Base-by-base conservation (phyloP, 2,329 filamentous ascomycete species). In the Tolypocladium tundrense region DNA sequence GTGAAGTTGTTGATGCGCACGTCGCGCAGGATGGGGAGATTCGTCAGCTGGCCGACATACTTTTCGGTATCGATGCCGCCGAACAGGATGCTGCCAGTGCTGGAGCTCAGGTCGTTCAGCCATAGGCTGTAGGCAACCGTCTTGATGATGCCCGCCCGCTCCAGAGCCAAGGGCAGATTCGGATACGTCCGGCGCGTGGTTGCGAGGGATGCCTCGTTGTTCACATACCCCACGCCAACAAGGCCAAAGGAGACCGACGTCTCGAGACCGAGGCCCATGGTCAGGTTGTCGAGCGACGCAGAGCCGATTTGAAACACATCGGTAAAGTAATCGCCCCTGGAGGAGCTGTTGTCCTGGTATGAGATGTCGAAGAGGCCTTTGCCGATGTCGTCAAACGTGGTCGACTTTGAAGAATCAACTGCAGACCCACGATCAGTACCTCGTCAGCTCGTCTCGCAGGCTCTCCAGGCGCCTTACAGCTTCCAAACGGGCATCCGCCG, bases 61-160 rank as follows among this genome's bases (percentile, higher is more conserved):
- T 92, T 92, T 59, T 79, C 81, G 0, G 83, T 88, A 68, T 93
- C 88, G 59, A 92, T 84, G n/a, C 88, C 90, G 43, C 90, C 90
- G 63, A 93, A 94, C 1, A 93, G 75, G 60, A 93, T 86, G 63
- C 76, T 87, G 41, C 90, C 90, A 1, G 80, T 85, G 60, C 79
- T 85, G 0, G 88, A 72, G 59, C 76, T 77, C 11, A 82, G 69
- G 57, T 84, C 80, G 62, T 84, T 83, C 57, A 84, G 74, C 86
- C 86, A 90, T 27, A 91, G 71, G 59, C 86, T 90, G 72, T 89
- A 91, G 2, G 87, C 86, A 45, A 84, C 81, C 13, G 80, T 81
- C 60, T 83, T 83, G 69, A 89, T 89, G 56, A 83, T 67, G 21
- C 82, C 84, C 58, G 86, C 76, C 50, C 85, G 72, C 45, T 83